These are phyloP conservation scores for Zygnema cylindricum DNA, from an alignment of 139 green algal species.

Conservation along the genomic window DNA sequence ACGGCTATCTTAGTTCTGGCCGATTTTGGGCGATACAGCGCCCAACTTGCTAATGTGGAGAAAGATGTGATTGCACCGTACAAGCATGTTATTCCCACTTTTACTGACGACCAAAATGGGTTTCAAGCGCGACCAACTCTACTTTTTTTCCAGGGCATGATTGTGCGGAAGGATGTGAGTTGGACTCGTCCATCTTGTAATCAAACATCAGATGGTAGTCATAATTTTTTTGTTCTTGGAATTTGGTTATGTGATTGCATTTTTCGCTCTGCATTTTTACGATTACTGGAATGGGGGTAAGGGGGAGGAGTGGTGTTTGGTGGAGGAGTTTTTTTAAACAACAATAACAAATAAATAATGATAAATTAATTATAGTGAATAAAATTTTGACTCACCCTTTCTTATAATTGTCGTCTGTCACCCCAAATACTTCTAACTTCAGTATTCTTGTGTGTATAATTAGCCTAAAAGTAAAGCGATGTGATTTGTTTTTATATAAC, in stretches of 20 bases:
- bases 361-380: too few species aligned
- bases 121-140: background rate
- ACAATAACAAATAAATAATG: too few species aligned
- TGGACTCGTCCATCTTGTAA: background rate
- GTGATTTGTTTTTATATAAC: too few species aligned
- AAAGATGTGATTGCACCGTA: conserved; percentile 53
- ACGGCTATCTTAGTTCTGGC: conserved; percentile 37
- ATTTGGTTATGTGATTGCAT: background rate
- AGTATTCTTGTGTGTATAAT: too few species aligned
- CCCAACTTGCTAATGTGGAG: conserved; percentile 26
- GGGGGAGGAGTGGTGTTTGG: background rate
- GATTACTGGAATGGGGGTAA: background rate
- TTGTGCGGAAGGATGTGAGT: conserved; percentile 47
- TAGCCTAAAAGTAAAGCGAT: too few species aligned
- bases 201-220: background rate
- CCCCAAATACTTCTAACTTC: too few species aligned
- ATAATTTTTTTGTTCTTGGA: background rate
- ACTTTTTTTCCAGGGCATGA: conserved; percentile 50
- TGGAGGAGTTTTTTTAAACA: too few species aligned
- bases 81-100: conserved; percentile 45
- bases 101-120: conserved; percentile 31
- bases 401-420: too few species aligned
- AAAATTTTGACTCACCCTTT: too few species aligned
- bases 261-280: background rate
- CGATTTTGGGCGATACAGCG: conserved; percentile 35